Conservation (phyloP, 352 stramenopile species). For the Phytophthora hybrid region DNA sequence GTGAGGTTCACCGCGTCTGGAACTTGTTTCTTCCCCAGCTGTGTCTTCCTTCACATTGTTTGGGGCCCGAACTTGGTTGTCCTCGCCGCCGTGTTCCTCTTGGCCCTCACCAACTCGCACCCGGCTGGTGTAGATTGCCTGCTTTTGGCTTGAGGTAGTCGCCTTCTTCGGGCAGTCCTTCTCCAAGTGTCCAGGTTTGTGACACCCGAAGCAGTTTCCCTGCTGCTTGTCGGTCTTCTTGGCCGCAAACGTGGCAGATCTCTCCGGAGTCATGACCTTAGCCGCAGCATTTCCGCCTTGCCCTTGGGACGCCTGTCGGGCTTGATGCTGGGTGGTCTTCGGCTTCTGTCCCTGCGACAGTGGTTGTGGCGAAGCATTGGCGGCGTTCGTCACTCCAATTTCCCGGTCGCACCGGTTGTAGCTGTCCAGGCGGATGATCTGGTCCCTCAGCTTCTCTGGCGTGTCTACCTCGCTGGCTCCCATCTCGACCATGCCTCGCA, state of each 20-base stretch:
- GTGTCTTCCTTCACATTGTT: no score
- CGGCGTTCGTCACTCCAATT: neutral
- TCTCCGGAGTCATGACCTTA: no score
- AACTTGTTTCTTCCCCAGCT: no score
- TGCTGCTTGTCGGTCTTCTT: no score
- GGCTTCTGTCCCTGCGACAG: neutral
- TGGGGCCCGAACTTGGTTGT: no score
- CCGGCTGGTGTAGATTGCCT: neutral
- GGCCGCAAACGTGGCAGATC: no score
- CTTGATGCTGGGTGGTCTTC: no score
- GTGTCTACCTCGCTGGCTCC: neutral
- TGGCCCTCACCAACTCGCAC: no score
- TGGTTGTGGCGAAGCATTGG: neutral
- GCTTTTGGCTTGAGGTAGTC: neutral
- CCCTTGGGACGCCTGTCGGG: no score
- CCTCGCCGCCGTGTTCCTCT: no score
- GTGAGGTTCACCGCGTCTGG: no score
- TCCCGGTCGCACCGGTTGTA: constrained; percentile 19
- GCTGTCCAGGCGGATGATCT: constrained; percentile 13
- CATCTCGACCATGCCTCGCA: neutral
- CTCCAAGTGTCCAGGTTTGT: neutral
- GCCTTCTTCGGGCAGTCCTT: neutral
- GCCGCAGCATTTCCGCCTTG: no score
- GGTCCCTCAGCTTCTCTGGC: constrained; percentile 12
- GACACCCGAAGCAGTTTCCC: constrained; percentile 9